These are phyloP conservation scores for Dendrocalamus sinicus DNA, from an alignment of 176 grass and related monocot species.

Conservation along the genomic window DNA sequence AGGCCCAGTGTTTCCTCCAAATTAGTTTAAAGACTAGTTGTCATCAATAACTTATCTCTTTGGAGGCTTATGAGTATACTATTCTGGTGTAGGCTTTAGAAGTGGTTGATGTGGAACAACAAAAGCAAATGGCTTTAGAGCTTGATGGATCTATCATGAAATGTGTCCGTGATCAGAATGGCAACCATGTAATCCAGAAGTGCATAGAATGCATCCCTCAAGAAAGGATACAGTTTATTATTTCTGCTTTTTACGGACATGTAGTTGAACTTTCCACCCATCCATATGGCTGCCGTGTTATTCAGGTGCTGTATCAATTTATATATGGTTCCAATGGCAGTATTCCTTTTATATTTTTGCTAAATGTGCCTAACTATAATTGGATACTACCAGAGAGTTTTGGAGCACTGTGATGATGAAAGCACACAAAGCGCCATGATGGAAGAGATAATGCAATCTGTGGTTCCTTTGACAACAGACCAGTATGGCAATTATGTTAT, in stretches of 20 bases:
- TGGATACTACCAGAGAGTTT: slow-evolving; percentile 71
- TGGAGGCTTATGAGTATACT: slow-evolving; percentile 10
- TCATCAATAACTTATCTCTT: not conserved
- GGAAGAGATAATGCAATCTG: slow-evolving; percentile 91
- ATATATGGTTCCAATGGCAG: slow-evolving; percentile 5
- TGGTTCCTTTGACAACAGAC: slow-evolving; percentile 79
- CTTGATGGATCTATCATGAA: slow-evolving; percentile 87
- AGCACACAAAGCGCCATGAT: slow-evolving; percentile 89
- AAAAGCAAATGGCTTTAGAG: slow-evolving; percentile 86
- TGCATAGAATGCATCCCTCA: slow-evolving; percentile 96
- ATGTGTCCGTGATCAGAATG: slow-evolving; percentile 96
- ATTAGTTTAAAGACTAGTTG: slow-evolving; percentile 5
- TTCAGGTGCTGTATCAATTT: slow-evolving; percentile 64
- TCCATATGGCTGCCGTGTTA: slow-evolving; percentile 98
- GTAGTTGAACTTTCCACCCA: slow-evolving; percentile 86
- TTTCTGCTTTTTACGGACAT: slow-evolving; percentile 85
- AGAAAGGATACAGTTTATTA: slow-evolving; percentile 76
- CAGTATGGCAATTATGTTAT: slow-evolving; percentile 99
- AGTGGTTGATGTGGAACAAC: slow-evolving; percentile 82
- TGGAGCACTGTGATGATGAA: slow-evolving; percentile 91
- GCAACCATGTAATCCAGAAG: slow-evolving; percentile 97
- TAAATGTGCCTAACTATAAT: slow-evolving; percentile 30
- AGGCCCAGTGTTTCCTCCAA: slow-evolving; percentile 7
- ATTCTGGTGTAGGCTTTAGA: slow-evolving; percentile 82
- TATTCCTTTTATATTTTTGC: not conserved